Percentiles rank a stretch among this genome's conserved stretches.
Conservation (phyloP, 2,329 filamentous ascomycete species). For the Ceratocystis diversiconidia region DNA sequence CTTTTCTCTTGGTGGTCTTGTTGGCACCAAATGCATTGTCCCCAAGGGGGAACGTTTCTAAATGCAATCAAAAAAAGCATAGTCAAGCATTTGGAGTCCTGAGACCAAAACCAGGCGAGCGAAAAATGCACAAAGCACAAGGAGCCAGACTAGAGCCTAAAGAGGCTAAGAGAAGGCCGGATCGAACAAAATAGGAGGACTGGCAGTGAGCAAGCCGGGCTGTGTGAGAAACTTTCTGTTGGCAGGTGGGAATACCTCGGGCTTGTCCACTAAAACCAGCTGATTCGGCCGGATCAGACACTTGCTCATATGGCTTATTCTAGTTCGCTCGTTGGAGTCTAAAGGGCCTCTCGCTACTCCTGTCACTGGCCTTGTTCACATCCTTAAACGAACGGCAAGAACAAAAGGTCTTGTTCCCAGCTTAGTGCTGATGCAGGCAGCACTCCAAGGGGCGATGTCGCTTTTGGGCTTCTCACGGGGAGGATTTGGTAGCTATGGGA, state of each 20-base stretch:
- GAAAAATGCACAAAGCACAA: background rate
- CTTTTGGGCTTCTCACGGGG: background rate
- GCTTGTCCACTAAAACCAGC: background rate
- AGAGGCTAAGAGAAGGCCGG: background rate
- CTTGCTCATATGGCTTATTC: background rate
- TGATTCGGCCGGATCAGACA: background rate
- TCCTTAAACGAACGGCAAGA: background rate
- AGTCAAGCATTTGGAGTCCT: background rate
- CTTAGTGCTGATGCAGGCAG: background rate
- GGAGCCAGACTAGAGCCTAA: background rate
- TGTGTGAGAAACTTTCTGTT: background rate
- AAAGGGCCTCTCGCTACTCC: background rate
- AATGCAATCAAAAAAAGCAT: background rate
- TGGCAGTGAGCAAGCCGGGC: background rate
- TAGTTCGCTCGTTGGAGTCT: background rate
- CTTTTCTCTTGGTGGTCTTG: background rate
- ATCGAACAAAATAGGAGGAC: background rate
- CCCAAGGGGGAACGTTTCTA: background rate
- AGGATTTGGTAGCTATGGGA: background rate
- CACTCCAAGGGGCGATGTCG: background rate
- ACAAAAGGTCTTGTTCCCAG: constrained; percentile 1
- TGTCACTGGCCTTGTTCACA: background rate
- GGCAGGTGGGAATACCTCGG: background rate
- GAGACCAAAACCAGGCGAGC: background rate
- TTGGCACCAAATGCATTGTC: background rate